phyloP scores from a whole-genome alignment of 73 alveolate genomes.

The Paramecium biaurelia region DNA sequence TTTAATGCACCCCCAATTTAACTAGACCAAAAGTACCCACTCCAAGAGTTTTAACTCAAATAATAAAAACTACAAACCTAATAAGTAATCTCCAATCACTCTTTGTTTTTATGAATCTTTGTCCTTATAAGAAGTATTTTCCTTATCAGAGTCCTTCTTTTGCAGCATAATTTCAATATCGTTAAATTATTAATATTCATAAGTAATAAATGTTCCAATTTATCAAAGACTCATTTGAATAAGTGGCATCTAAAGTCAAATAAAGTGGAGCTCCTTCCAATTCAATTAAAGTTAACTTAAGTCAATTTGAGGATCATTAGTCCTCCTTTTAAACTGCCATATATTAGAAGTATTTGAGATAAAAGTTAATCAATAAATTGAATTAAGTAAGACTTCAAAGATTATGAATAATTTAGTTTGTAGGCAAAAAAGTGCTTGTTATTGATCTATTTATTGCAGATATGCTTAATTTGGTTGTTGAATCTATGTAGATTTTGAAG shows the following conservation, averaged over 20 bases:
- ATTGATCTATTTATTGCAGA: conserved; percentile 33
- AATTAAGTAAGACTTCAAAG: neutral
- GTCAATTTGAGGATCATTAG: neutral
- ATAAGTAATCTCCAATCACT: conserved; percentile 31
- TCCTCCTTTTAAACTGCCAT: neutral
- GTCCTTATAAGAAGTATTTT: neutral
- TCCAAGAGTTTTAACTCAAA: conserved; percentile 62
- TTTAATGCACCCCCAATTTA: conserved; percentile 50
- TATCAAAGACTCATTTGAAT: neutral
- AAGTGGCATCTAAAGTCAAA: neutral
- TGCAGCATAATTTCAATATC: conserved; percentile 1
- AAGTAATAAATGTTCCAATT: neutral
- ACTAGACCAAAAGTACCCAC: conserved; percentile 64
- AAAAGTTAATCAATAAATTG: conserved; percentile 26
- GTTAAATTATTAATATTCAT: neutral
- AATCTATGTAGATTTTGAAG: neutral
- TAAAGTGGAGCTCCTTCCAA: neutral
- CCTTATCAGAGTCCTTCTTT: neutral
- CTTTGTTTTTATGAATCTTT: neutral
- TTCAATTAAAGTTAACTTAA: neutral
- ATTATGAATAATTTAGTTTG: neutral
- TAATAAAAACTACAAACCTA: conserved; percentile 54
- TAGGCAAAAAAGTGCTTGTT: conserved; percentile 28
- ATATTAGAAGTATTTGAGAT: neutral
- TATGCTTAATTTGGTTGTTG: conserved; percentile 7